phyloP scores from a whole-genome alignment of 306 rosid genomes.

The Rosa chinensis region DNA sequence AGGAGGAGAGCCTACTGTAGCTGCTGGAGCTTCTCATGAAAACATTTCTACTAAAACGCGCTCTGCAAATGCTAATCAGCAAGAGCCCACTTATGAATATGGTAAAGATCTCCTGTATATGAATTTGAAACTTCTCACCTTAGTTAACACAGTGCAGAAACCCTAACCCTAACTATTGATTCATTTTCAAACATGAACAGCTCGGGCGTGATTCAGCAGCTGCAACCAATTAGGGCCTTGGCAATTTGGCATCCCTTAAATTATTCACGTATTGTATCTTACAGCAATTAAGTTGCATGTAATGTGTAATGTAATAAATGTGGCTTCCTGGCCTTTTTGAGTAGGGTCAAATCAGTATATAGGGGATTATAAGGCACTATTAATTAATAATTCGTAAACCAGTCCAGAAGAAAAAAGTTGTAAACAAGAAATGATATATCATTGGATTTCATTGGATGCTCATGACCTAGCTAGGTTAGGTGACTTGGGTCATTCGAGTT shows the following conservation, averaged over 20 bases:
- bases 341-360: no score
- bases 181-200: neutral
- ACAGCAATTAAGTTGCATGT: neutral
- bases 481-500: neutral
- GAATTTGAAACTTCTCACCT: neutral
- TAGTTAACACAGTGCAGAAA: neutral
- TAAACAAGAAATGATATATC: no score
- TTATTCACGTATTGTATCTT: neutral
- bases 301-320: neutral
- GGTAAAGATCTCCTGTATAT: neutral
- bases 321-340: neutral
- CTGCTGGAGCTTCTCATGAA: neutral
- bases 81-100: constrained; percentile 1
- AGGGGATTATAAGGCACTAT: neutral
- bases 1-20: neutral
- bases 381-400: no score
- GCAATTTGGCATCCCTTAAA: neutral
- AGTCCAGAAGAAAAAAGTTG: no score
- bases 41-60: neutral
- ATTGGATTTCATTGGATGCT: neutral
- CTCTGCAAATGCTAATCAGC: constrained; percentile 1
- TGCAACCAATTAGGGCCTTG: neutral
- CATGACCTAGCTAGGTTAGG: neutral
- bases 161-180: neutral
- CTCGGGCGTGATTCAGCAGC: neutral